Base-by-base conservation (phyloP, 192 early-diverging fungal species). In the Kappamyces sp. region DNA sequence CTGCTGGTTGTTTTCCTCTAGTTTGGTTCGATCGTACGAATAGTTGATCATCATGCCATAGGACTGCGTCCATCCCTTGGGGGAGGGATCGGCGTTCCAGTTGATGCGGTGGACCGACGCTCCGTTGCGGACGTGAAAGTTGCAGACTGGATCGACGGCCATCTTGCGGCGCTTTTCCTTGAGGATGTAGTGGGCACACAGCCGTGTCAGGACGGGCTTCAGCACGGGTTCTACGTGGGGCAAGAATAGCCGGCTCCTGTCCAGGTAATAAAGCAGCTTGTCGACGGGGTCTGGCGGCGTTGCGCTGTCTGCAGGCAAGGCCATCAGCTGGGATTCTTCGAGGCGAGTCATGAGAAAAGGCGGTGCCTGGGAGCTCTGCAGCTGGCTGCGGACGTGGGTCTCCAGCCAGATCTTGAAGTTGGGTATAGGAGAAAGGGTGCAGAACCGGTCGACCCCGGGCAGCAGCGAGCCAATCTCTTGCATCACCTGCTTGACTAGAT, bases 31-130 rank as follows among this genome's bases (percentile, higher is more conserved):
- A 6, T 86, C 68, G 66, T 97, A 97, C 55, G 89, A 80, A 67
- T 94, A 97, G 68, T 98, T 96, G 47, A 90, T 80, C 94, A 98
- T 98, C 47, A 98, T 85, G 2, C 91, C 92, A 60, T 87, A 88
- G 9, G 91, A 93, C 61, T 95, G 86, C 5, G 78, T 64, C 51
- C 94, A 68, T 2, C 94, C 93, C 40, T 68, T 80, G 66, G 76
- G 70, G 35, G 91, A 90, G 0, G 76, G 79, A 65, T 95, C 91
- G 12, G 84, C 93, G 55, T 86, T 78, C 91, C 91, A 95, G 68
- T 95, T 91, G 55, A 95, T 55, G 2, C 85, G 82, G 59, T 93
- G 83, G 5, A 92, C 78, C 61, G 87, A 90, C 0, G 93, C 91
- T 4, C 94, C 94, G 64, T 97, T 97, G 32, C 94, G 85, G 49